A percentile compares a stretch with the other conserved stretches of the same genome.
Conservation (phyloP, 1,284 basidiomycete species). For the Phenoliferia sp. region DNA sequence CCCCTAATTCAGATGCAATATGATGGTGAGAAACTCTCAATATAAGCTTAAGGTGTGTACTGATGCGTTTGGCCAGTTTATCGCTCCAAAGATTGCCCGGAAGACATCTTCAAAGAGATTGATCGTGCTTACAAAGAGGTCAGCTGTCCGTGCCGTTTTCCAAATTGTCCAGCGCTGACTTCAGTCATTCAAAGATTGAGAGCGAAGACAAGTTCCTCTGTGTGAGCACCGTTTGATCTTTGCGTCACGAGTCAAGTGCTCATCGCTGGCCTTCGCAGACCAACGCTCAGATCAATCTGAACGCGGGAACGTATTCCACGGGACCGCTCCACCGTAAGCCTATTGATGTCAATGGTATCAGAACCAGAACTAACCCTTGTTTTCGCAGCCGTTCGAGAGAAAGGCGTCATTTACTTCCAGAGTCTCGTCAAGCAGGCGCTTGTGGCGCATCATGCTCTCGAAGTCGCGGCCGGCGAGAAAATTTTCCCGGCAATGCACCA, state of each 20-base stretch:
- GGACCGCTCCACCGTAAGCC: slow-evolving; percentile 8
- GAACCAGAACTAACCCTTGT: background rate
- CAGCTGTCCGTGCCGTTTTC: background rate
- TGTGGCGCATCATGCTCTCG: background rate
- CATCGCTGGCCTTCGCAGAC: background rate
- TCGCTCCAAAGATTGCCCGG: slow-evolving; percentile 1
- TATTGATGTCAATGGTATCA: background rate
- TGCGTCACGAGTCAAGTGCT: background rate
- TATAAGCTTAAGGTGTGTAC: no score
- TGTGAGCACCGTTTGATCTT: background rate
- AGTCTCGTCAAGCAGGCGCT: background rate
- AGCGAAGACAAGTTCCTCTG: slow-evolving; percentile 11
- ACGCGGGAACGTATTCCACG: slow-evolving; percentile 1
- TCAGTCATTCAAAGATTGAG: background rate
- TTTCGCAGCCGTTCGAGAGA: background rate
- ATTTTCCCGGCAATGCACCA: background rate
- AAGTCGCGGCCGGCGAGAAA: slow-evolving; percentile 3
- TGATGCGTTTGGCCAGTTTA: no score
- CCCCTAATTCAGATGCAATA: slow-evolving; percentile 9
- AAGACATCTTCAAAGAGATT: background rate
- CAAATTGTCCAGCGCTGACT: no score
- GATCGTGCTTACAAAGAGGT: slow-evolving; percentile 4
- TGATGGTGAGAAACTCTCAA: no score
- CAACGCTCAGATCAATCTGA: slow-evolving; percentile 3
- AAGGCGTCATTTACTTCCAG: slow-evolving; percentile 13